A percentile compares a stretch with the other conserved stretches of the same genome.
Conservation (phyloP, 352 stramenopile species). For the Saprolegnia diclina region DNA sequence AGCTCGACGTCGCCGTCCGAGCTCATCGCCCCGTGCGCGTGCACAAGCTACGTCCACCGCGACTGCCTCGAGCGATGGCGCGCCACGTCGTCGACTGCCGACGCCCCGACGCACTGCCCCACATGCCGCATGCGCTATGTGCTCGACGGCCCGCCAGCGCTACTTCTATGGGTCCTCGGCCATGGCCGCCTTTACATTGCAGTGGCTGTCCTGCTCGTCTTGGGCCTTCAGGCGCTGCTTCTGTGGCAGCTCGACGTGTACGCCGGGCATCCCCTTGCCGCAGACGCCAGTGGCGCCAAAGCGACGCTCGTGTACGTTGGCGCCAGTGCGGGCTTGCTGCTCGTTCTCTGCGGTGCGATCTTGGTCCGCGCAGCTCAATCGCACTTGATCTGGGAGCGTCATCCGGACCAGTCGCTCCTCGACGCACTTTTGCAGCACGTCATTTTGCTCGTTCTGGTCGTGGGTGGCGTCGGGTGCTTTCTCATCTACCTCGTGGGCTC, state of each 20-base stretch:
- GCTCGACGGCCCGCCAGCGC: background rate
- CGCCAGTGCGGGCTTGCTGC: background rate
- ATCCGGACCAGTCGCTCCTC: background rate
- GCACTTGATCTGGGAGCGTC: background rate
- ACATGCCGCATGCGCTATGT: background rate
- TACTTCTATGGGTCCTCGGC: background rate
- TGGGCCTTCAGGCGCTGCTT: background rate
- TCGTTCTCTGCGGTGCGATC: background rate
- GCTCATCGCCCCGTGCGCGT: conserved; percentile 22
- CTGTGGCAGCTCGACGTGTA: background rate
- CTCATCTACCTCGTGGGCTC: conserved; percentile 1
- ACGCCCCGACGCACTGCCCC: conserved; percentile 18
- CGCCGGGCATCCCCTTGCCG: background rate
- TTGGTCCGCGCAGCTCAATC: background rate
- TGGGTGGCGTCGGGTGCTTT: background rate
- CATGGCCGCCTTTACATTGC: background rate
- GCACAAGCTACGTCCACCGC: conserved; percentile 12
- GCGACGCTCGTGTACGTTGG: background rate
- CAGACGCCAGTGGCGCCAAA: background rate
- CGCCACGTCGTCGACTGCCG: background rate
- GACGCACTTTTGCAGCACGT: background rate
- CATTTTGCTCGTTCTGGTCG: background rate
- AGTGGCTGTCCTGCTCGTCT: background rate
- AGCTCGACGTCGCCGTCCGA: background rate
- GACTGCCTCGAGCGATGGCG: conserved; percentile 18